Conservation (phyloP, 805 yeast genomes). For the Dipodascopsis tothii region DNA sequence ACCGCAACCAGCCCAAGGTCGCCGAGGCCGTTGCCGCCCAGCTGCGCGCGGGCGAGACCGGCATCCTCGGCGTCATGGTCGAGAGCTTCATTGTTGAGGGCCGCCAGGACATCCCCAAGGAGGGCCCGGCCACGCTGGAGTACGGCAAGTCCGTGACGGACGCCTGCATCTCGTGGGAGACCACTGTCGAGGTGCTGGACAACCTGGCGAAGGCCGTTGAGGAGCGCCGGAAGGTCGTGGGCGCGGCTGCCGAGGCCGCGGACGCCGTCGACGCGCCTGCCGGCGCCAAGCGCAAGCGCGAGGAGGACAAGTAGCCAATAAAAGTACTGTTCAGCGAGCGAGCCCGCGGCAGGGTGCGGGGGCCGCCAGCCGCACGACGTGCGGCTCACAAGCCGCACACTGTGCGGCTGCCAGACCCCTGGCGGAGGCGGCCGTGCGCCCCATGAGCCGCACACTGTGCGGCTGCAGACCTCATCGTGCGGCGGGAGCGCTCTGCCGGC, state of each 20-base stretch:
- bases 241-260: not conserved
- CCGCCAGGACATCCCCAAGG: slow-evolving; percentile 53
- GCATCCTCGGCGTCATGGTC: slow-evolving; percentile 91
- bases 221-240: slow-evolving; percentile 47
- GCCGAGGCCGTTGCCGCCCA: slow-evolving; percentile 73
- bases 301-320: too few relatives aligned
- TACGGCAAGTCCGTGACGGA: slow-evolving; percentile 97
- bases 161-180: slow-evolving; percentile 89
- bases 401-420: too few relatives aligned
- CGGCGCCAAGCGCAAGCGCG: too few relatives aligned
- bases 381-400: too few relatives aligned
- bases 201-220: slow-evolving; percentile 72
- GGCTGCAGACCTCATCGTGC: too few relatives aligned
- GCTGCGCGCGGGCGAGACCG: slow-evolving; percentile 60
- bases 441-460: too few relatives aligned
- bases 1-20: slow-evolving; percentile 87
- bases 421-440: too few relatives aligned
- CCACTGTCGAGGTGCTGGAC: slow-evolving; percentile 65
- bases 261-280: too few relatives aligned
- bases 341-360: too few relatives aligned
- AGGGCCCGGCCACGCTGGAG: slow-evolving; percentile 63
- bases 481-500: too few relatives aligned
- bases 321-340: too few relatives aligned
- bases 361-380: too few relatives aligned
- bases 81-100: slow-evolving; percentile 90